A percentile compares a stretch with the other conserved stretches of the same genome.
Evolutionary conservation across 768 basidiomycete genomes (phyloP).

Genomic region (Tephrocybe sp.): DNA sequence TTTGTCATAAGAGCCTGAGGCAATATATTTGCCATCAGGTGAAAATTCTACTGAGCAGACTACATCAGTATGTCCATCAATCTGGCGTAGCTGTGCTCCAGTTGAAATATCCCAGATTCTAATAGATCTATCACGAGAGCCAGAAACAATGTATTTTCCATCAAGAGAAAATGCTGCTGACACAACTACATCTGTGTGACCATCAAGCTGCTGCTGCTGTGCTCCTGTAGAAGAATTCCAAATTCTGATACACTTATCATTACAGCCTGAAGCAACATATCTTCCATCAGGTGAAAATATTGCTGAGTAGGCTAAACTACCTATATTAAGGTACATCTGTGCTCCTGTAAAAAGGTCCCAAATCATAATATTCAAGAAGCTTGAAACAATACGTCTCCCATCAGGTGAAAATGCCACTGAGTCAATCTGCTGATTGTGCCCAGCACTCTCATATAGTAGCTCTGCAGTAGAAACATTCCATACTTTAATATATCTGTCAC

Average conservation of each 20-base stretch:
- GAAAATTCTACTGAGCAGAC: neutral
- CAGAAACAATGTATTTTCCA: neutral
- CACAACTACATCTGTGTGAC: neutral
- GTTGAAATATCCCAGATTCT: neutral
- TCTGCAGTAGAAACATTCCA: neutral
- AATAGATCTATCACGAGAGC: neutral
- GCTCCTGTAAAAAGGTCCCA: too few relatives aligned
- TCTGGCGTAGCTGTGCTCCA: neutral
- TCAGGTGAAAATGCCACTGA: neutral
- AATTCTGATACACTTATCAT: neutral
- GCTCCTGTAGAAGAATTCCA: neutral
- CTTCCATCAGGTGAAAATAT: too few relatives aligned
- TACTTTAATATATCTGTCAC: neutral
- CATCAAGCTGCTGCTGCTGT: neutral
- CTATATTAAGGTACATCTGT: too few relatives aligned
- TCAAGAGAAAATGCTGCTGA: neutral
- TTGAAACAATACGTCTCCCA: neutral
- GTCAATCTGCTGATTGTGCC: neutral
- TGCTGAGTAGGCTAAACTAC: too few relatives aligned
- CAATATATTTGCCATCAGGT: neutral
- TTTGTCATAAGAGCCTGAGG: too few relatives aligned
- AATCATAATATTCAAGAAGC: too few relatives aligned
- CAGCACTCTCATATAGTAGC: neutral
- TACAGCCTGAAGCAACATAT: neutral
- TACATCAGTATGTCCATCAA: neutral